Conservation (phyloP, 2,329 filamentous ascomycete genomes). For the Neofusicoccum cordaticola region DNA sequence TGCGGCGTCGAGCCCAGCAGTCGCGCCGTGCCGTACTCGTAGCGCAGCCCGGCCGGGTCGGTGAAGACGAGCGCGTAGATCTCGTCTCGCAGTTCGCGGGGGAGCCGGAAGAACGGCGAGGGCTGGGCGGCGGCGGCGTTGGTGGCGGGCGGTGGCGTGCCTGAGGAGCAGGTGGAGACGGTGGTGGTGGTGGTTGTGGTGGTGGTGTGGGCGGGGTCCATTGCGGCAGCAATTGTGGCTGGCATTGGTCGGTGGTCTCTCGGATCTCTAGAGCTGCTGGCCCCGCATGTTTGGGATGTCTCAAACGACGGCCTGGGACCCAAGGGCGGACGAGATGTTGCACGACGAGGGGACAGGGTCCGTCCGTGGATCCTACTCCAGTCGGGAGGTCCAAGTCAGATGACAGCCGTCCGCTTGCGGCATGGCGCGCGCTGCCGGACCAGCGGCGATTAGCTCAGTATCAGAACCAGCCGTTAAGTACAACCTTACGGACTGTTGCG, state of each 20-base stretch:
- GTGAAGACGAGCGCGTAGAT: constrained; percentile 10
- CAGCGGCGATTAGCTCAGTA: not conserved
- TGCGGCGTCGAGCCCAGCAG: not conserved
- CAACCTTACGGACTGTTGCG: too few relatives aligned
- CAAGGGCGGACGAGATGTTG: not conserved
- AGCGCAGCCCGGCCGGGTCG: constrained; percentile 6
- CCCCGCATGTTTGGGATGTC: not conserved
- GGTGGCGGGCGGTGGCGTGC: not conserved
- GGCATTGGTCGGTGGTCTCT: not conserved
- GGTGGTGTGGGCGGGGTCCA: not conserved
- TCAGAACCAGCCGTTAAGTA: not conserved
- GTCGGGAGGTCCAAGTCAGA: not conserved
- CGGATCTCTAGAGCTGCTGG: not conserved
- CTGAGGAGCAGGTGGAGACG: not conserved
- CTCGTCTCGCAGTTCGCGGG: constrained; percentile 13
- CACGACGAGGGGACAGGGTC: not conserved
- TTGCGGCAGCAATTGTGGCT: not conserved
- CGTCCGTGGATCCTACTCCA: not conserved
- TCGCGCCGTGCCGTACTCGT: constrained; percentile 7
- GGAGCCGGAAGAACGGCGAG: constrained; percentile 13
- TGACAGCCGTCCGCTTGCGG: not conserved
- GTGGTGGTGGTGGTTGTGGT: not conserved
- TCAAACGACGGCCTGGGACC: not conserved
- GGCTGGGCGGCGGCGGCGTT: not conserved
- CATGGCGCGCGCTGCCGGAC: not conserved